Base-by-base conservation (phyloP, 2,329 filamentous ascomycete genomes). In the Scedosporium apiospermum region DNA sequence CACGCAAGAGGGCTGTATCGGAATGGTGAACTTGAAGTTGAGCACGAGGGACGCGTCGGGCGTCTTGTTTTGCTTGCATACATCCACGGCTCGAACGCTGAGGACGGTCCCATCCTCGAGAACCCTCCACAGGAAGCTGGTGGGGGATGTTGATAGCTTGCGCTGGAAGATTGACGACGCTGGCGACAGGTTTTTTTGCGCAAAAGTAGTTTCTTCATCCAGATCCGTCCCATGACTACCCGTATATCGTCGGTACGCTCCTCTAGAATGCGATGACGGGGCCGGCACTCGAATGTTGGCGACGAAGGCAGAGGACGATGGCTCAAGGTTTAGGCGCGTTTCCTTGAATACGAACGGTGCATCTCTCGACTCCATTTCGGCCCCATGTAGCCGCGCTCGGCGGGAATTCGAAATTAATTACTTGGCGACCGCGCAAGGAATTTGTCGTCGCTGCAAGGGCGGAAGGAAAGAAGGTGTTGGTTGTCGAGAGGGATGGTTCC, bases 91-190 rank as follows among this genome's bases (percentile, higher is more conserved):
- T 71, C 91, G 89, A 60, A 99, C 81, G 75, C 95, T 93, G 68
- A 99, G 80, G 65, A 91, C 80, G 67, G 84, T 89, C 70, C 87
- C 86, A 69, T 91, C 86, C 70, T 96, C 89, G 65, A 97, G 77
- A 46, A 98, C 82, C 68, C 93, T 86, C 95, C 95, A 99, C 58
- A 96, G 82, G 71, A 98, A 96, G 74, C 86, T 91, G 71, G 90
- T 87, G 46, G 95, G 95, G 66, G 88, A 87, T 66, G 83, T 80
- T 70, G 89, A 85, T 73, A 88, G 84, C 73, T 84, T 84, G 62
- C 95, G 87, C 74, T 96, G 92, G 77, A 91, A 96, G 63, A 98
- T 82, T 2, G 91, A 91, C 30, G 91, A 88, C 38, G 92, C 85
- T 1, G 81, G 87, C 27, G 93, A 91, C 61, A 97, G 78, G 71